Conservation (phyloP, 2,329 filamentous ascomycete species). For the Colletotrichum filicis region DNA sequence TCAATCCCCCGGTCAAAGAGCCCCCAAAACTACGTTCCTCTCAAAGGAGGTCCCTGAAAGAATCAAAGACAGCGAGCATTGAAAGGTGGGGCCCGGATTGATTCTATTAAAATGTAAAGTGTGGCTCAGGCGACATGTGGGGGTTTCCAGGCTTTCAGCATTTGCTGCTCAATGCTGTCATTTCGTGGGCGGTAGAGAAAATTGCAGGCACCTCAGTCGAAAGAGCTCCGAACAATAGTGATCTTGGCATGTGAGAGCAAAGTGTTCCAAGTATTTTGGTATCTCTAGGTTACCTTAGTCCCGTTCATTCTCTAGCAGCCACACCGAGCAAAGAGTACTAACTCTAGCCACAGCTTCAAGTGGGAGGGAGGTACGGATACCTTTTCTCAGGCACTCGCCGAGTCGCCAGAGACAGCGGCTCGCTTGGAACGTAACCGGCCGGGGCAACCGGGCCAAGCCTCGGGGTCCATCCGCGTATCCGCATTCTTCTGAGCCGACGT, state of each 20-base stretch:
- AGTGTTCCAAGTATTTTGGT: not conserved
- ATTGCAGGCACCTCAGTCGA: not conserved
- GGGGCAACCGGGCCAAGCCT: not conserved
- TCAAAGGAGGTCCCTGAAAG: conserved; percentile 9
- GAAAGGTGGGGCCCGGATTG: not conserved
- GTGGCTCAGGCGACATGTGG: conserved; percentile 21
- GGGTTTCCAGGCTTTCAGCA: not conserved
- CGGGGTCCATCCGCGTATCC: not conserved
- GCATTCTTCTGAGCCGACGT: not conserved
- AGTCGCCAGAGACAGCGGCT: not conserved
- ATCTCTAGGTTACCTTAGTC: not conserved
- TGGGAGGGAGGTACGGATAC: not conserved
- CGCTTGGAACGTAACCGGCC: not conserved
- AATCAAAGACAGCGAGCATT: not conserved
- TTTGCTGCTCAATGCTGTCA: conserved; percentile 23
- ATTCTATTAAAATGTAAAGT: conserved; percentile 1
- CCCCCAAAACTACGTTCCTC: not conserved
- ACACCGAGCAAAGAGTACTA: not conserved
- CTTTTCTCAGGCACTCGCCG: not conserved
- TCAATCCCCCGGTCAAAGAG: conserved; percentile 1
- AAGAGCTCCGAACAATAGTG: not conserved
- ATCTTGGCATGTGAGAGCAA: not conserved
- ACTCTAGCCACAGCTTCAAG: not conserved
- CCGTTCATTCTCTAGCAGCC: conserved; percentile 5
- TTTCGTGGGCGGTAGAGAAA: not conserved